Conservation (phyloP, 441 rosid species). For the Francoa sonchifolia region DNA sequence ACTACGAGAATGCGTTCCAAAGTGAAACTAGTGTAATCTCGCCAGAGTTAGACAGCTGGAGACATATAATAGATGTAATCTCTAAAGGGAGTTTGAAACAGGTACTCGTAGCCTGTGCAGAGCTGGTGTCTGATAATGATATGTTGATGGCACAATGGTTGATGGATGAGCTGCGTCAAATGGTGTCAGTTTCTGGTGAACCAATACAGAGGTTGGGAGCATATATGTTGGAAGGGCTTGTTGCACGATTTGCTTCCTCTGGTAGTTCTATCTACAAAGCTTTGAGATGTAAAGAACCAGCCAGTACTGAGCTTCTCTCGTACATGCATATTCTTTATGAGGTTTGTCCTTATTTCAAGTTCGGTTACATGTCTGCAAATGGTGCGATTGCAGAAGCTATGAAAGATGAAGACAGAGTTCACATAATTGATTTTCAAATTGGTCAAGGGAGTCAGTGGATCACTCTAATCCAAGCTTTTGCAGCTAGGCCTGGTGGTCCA, state of each 20-base stretch:
- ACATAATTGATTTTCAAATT: too few species aligned
- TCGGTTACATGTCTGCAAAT: too few species aligned
- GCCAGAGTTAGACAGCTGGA: too few species aligned
- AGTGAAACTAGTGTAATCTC: too few species aligned
- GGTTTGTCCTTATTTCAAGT: too few species aligned
- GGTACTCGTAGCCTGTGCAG: slow-evolving; percentile 8
- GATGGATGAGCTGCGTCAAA: not conserved
- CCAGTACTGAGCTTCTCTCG: slow-evolving; percentile 1
- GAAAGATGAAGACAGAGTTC: slow-evolving; percentile 8
- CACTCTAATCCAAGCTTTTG: slow-evolving; percentile 11
- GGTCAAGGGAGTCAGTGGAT: slow-evolving; percentile 11
- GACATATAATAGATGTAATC: too few species aligned
- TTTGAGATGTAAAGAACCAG: slow-evolving; percentile 5
- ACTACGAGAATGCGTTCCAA: too few species aligned
- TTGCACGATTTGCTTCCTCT: not conserved
- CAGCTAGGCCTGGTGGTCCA: slow-evolving; percentile 10
- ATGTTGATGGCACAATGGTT: not conserved
- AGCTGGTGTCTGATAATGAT: slow-evolving; percentile 5
- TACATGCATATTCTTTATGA: too few species aligned
- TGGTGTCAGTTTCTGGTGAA: not conserved
- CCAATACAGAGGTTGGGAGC: slow-evolving; percentile 1
- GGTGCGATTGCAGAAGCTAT: slow-evolving; percentile 15
- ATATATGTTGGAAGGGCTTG: slow-evolving; percentile 7
- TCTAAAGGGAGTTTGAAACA: slow-evolving; percentile 5
- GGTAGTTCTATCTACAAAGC: too few species aligned